Evolutionary conservation across 2,329 filamentous ascomycete species (phyloP).

Genomic region (Dactylellina haptotyla): DNA sequence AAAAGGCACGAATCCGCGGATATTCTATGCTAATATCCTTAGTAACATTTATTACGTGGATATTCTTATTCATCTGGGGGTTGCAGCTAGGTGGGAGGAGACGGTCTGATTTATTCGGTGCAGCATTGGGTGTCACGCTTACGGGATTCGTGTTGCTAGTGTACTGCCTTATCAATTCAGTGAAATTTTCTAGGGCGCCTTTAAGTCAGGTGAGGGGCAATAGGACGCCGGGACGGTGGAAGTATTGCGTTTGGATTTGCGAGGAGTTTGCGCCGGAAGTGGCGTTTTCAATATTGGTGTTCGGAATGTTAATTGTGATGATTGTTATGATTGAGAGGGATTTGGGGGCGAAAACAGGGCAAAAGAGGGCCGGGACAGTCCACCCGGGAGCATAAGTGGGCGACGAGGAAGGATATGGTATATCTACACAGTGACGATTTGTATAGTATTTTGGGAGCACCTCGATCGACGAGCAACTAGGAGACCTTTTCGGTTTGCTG

Average conservation of each 20-base stretch:
- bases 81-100: conserved; percentile 18
- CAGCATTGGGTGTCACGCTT: conserved; percentile 21
- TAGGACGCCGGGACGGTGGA: conserved; percentile 1
- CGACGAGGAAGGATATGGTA: too few relatives aligned
- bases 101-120: conserved; percentile 10
- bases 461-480: too few relatives aligned
- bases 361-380: not conserved
- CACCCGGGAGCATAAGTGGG: not conserved
- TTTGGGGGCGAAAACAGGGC: not conserved
- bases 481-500: too few relatives aligned
- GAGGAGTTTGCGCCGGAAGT: conserved; percentile 30
- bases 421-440: too few relatives aligned
- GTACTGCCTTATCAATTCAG: conserved; percentile 32
- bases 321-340: conserved; percentile 22
- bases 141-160: conserved; percentile 27
- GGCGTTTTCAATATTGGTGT: conserved; percentile 4
- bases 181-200: conserved; percentile 12
- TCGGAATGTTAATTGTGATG: conserved; percentile 26
- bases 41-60: conserved; percentile 30
- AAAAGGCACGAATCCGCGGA: conserved; percentile 23
- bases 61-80: conserved; percentile 34
- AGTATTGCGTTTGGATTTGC: conserved; percentile 23
- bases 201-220: conserved; percentile 4
- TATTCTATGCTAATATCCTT: conserved; percentile 40
- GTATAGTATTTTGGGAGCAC: too few relatives aligned